These are phyloP conservation scores for Boletus huronensis DNA, from an alignment of 768 basidiomycete genomes.

Conservation along the genomic window DNA sequence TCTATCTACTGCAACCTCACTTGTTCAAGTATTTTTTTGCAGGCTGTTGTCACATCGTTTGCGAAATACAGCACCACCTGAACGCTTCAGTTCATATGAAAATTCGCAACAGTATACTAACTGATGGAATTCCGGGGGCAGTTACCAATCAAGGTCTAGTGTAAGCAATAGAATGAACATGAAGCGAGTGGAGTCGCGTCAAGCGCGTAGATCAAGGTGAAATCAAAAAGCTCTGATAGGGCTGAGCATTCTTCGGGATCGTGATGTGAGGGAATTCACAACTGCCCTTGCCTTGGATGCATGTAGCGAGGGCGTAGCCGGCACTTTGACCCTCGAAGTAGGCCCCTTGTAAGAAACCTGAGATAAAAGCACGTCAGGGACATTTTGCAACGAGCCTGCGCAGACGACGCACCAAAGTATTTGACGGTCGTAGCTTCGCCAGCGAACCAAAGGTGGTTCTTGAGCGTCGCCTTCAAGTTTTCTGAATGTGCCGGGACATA, in stretches of 20 bases:
- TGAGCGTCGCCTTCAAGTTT: constrained; percentile 54
- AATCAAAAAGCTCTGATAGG: constrained; percentile 28
- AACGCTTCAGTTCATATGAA: neutral
- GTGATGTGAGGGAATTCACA: constrained; percentile 26
- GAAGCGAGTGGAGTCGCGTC: neutral
- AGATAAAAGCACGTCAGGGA: neutral
- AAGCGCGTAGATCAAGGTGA: neutral
- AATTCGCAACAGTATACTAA: neutral
- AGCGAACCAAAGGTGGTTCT: constrained; percentile 53
- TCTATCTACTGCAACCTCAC: neutral
- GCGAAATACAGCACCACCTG: neutral
- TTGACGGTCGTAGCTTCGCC: constrained; percentile 58
- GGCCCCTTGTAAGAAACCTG: constrained; percentile 57
- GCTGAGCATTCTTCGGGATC: constrained; percentile 30
- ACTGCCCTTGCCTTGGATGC: constrained; percentile 34
- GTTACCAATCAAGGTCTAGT: neutral
- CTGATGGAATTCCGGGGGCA: too few species aligned
- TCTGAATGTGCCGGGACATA: constrained; percentile 52
- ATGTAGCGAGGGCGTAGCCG: constrained; percentile 39
- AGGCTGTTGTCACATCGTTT: neutral
- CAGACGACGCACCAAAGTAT: constrained; percentile 51
- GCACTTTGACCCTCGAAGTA: constrained; percentile 51
- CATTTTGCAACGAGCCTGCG: neutral
- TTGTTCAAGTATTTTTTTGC: neutral
- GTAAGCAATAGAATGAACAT: neutral